Conservation (phyloP, 352 stramenopile species). For the Thalassiosira mediterranea region DNA sequence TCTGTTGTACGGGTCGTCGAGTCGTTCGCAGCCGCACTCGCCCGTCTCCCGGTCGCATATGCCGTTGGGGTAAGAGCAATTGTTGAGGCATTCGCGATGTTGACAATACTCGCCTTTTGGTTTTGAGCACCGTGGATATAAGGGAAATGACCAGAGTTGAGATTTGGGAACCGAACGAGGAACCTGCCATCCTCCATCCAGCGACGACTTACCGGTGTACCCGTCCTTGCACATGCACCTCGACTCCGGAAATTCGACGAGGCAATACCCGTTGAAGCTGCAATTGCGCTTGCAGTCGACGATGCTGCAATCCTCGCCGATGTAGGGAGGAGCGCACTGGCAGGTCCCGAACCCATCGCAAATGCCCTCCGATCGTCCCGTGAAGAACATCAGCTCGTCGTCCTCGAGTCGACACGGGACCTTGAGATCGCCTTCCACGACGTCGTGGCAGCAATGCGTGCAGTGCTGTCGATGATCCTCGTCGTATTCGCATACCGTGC, state of each 20-base stretch:
- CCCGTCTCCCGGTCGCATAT: slow-evolving; percentile 88
- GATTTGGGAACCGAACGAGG: no score
- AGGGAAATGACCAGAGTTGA: no score
- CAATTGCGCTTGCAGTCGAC: slow-evolving; percentile 92
- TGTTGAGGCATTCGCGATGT: slow-evolving; percentile 94
- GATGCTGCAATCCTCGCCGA: slow-evolving; percentile 92
- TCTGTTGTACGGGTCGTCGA: slow-evolving; percentile 95
- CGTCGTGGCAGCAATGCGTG: slow-evolving; percentile 91
- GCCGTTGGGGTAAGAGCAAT: slow-evolving; percentile 96
- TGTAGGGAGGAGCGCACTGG: slow-evolving; percentile 93
- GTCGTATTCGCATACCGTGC: slow-evolving; percentile 92
- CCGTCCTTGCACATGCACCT: slow-evolving; percentile 94
- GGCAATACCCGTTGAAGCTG: slow-evolving; percentile 93
- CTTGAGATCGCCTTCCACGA: slow-evolving; percentile 90
- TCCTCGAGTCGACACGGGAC: slow-evolving; percentile 84
- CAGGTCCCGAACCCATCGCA: slow-evolving; percentile 96
- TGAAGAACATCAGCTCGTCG: slow-evolving; percentile 71
- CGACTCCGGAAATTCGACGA: slow-evolving; percentile 93
- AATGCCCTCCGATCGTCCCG: slow-evolving; percentile 91
- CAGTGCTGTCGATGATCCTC: slow-evolving; percentile 88
- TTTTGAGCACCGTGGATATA: neutral
- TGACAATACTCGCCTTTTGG: slow-evolving; percentile 89
- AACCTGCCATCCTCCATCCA: neutral
- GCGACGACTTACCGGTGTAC: slow-evolving; percentile 71
- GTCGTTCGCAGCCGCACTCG: slow-evolving; percentile 89